Evolutionary conservation across 331 rosid species (phyloP), one percentile per base, ranked within the genome.

Genomic region (Prunus yedoensis): DNA sequence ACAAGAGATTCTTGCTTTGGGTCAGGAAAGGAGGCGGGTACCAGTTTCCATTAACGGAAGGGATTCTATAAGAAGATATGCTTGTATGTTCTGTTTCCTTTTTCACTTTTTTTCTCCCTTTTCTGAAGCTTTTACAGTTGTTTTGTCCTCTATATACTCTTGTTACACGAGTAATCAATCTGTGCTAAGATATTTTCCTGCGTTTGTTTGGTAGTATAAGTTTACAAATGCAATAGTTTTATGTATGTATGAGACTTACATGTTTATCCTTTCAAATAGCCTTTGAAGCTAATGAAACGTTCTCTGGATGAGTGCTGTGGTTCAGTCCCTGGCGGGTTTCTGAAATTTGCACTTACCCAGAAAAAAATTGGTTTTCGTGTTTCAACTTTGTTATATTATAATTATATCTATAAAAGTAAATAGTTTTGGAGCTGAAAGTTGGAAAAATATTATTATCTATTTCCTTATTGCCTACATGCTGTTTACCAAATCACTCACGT

Each of bases 1-100:
- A 90, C 97, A 87, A 80, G 96, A 92, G 81, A 83, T 91, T 75
- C 80, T 91, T 71, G 88, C 91, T 46, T 76, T 85, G 72, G 87
- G 91, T 83, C 97, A 86, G 78, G 92, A 89, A 78, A 85, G 93
- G 87, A 88, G 84, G 71, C 86, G 79, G 28, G 67, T 81, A 30
- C 87, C 93, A 65, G 71, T 89, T 53, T 74, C 88, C 60, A 74
- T 85, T 68, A 89, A 88, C 66, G 86, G 91, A 69, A 83, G 79
- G 66, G 84, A 91, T 64, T 79, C 91, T 63, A 53, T 79, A 56
- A 81, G 68, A 43, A 80, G 93, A 85, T 90, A 76, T 70, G 81
- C 88, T 41, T 77, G 96, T 90, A 87, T 68, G 90, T 81, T 79
- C 17, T 18, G 71, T 11, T 38, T 60, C 68, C 15, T 28, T 23